phyloP scores from a whole-genome alignment of 1,284 basidiomycete species.

The Thelephora terrestris region DNA sequence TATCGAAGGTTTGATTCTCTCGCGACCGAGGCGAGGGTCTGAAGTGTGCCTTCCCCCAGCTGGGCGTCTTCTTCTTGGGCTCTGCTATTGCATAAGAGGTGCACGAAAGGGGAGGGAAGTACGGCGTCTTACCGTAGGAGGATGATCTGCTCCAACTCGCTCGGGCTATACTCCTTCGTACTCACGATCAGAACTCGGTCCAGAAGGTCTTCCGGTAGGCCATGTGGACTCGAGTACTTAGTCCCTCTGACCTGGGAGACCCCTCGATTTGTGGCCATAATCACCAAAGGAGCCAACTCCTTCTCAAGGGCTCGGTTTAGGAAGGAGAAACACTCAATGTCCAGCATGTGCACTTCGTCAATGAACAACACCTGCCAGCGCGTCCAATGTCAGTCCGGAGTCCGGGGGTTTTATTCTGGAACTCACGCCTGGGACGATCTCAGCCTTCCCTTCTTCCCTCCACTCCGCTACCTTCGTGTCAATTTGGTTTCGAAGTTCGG shows the following conservation, averaged over 20 bases:
- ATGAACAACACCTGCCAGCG: slow-evolving; percentile 71
- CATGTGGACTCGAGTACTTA: slow-evolving; percentile 89
- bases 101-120: slow-evolving; percentile 3
- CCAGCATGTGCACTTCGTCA: slow-evolving; percentile 98
- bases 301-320: slow-evolving; percentile 93
- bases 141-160: slow-evolving; percentile 87
- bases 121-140: slow-evolving; percentile 63
- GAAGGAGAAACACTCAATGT: slow-evolving; percentile 99
- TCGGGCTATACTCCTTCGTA: slow-evolving; percentile 80
- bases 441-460: slow-evolving; percentile 98
- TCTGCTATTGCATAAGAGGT: slow-evolving; percentile 28
- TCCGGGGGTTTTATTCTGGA: neutral
- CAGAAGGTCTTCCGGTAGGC: slow-evolving; percentile 88
- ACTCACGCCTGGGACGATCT: slow-evolving; percentile 92
- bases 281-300: slow-evolving; percentile 89
- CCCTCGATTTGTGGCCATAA: slow-evolving; percentile 97
- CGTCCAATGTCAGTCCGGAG: neutral
- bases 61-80: slow-evolving; percentile 95
- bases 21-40: slow-evolving; percentile 80
- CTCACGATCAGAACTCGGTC: slow-evolving; percentile 95
- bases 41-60: slow-evolving; percentile 65
- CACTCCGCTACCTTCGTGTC: slow-evolving; percentile 96
- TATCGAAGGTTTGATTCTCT: slow-evolving; percentile 82
- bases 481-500: slow-evolving; percentile 93
- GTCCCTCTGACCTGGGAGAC: slow-evolving; percentile 94